phyloP scores from a whole-genome alignment of 352 stramenopile genomes.

The Pseudoperonospora humuli region DNA sequence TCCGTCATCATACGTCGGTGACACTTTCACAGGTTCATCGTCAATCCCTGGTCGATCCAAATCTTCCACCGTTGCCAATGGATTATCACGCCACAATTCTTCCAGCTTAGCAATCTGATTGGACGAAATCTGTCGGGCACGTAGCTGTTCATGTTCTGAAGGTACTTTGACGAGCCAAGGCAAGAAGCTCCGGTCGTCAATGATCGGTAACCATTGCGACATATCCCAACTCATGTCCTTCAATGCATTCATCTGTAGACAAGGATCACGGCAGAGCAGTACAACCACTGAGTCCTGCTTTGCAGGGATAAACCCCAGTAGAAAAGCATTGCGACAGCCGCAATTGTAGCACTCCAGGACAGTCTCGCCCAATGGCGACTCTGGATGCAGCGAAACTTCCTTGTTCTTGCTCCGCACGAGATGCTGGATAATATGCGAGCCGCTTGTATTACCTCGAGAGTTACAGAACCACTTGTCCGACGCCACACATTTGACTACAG shows the following conservation, averaged over 20 bases:
- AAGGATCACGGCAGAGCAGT: slow-evolving; percentile 94
- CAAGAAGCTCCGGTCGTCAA: slow-evolving; percentile 96
- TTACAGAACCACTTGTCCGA: slow-evolving; percentile 99
- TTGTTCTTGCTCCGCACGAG: slow-evolving; percentile 92
- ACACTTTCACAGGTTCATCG: slow-evolving; percentile 79
- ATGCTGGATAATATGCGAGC: slow-evolving; percentile 98
- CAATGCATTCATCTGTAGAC: slow-evolving; percentile 93
- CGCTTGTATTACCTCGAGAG: slow-evolving; percentile 88
- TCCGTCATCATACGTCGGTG: slow-evolving; percentile 95
- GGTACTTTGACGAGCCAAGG: slow-evolving; percentile 96
- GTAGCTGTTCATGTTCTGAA: slow-evolving; percentile 86
- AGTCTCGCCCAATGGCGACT: slow-evolving; percentile 95
- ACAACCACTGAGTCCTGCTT: slow-evolving; percentile 95
- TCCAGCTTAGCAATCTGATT: slow-evolving; percentile 85
- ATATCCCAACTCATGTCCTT: slow-evolving; percentile 99
- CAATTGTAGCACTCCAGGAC: slow-evolving; percentile 99
- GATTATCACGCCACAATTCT: slow-evolving; percentile 96
- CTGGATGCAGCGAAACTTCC: slow-evolving; percentile 87
- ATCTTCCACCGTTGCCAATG: slow-evolving; percentile 93
- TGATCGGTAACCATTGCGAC: slow-evolving; percentile 96
- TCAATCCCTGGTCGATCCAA: slow-evolving; percentile 91
- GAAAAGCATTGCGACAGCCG: slow-evolving; percentile 96
- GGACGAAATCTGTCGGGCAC: slow-evolving; percentile 91
- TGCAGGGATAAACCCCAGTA: slow-evolving; percentile 97
- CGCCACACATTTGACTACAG: slow-evolving; percentile 94